These are phyloP conservation scores for Monilinia laxa DNA, from an alignment of 2,329 filamentous ascomycete genomes.

Conservation along the genomic window DNA sequence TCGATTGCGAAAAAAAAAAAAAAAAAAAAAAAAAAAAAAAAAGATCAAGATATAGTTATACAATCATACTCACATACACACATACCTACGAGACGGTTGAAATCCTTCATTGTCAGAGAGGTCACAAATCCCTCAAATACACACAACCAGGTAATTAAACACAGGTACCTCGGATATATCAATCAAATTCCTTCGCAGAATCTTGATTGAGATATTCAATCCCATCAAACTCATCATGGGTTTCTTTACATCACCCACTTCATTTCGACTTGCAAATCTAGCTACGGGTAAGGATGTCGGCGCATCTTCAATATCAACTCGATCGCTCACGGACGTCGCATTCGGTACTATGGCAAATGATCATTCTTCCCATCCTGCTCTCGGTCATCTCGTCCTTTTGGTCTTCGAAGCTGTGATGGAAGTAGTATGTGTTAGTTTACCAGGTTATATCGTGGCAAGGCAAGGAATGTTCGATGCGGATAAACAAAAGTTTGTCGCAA, in stretches of 20 bases:
- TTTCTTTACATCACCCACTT: constrained; percentile 49
- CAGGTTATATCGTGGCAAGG: constrained; percentile 87
- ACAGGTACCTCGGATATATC: background rate
- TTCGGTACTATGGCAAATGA: constrained; percentile 32
- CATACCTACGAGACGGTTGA: background rate
- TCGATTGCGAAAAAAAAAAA: no score
- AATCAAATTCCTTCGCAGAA: background rate
- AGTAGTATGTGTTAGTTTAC: constrained; percentile 90
- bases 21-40: background rate
- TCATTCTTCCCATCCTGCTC: constrained; percentile 45
- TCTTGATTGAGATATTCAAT: background rate
- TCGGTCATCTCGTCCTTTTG: constrained; percentile 43
- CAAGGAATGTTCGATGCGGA: constrained; percentile 93
- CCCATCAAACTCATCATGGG: constrained; percentile 37
- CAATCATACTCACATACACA: background rate
- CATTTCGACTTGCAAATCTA: constrained; percentile 45
- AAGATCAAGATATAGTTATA: background rate
- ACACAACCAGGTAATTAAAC: no score
- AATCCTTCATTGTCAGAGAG: constrained; percentile 10
- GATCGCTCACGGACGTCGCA: constrained; percentile 32
- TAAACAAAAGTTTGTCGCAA: constrained; percentile 93
- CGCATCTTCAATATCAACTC: constrained; percentile 30
- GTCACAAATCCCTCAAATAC: constrained; percentile 16
- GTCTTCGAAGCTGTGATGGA: constrained; percentile 95
- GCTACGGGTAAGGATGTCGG: constrained; percentile 36